phyloP scores from a whole-genome alignment of 441 rosid species.

The Hura crepitans region DNA sequence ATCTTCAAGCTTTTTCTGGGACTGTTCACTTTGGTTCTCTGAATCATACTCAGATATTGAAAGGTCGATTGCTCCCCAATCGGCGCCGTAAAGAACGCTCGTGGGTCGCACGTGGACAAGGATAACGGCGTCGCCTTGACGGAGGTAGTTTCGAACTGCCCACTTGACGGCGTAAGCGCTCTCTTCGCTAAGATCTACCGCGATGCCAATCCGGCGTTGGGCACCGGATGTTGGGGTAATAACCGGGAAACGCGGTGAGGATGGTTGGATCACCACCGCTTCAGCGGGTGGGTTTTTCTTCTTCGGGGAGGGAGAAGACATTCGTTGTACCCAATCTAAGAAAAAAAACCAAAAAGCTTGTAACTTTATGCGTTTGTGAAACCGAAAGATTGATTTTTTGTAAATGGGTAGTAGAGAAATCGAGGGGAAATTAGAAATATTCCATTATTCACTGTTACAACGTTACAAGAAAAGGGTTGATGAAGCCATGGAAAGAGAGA shows the following conservation, averaged over 20 bases:
- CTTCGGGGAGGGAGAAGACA: conserved; percentile 21
- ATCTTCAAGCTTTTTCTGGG: conserved; percentile 56
- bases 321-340: neutral
- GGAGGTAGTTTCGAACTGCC: conserved; percentile 76
- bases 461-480: neutral
- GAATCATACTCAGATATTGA: conserved; percentile 18
- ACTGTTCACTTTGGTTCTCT: conserved; percentile 31
- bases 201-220: conserved; percentile 65
- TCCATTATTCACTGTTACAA: neutral
- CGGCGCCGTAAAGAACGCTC: conserved; percentile 71
- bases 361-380: neutral
- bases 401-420: neutral
- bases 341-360: neutral
- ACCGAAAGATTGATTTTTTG: neutral
- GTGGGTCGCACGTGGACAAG: conserved; percentile 72
- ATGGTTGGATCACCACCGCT: conserved; percentile 52
- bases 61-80: conserved; percentile 69
- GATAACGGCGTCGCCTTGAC: conserved; percentile 54
- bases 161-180: conserved; percentile 72
- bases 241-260: conserved; percentile 50
- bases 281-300: conserved; percentile 34
- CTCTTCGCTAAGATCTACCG: conserved; percentile 81
- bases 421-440: neutral
- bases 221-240: conserved; percentile 36
- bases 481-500: neutral